These are phyloP conservation scores for Sclerotinia minor DNA, from an alignment of 2,329 filamentous ascomycete genomes.

Conservation along the genomic window DNA sequence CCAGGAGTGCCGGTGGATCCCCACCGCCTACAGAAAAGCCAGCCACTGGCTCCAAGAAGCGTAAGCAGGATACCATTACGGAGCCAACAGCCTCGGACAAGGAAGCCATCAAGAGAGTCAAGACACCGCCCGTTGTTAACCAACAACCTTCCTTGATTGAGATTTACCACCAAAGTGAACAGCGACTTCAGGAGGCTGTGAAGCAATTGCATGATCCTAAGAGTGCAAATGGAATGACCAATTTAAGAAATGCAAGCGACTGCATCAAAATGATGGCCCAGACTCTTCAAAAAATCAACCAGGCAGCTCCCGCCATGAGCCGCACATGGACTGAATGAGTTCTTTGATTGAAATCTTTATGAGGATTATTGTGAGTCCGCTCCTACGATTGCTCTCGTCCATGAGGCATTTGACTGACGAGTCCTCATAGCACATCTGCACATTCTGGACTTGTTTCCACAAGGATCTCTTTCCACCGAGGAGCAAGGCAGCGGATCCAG, in stretches of 20 bases:
- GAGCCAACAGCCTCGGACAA: slow-evolving; percentile 35
- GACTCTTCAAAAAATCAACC: slow-evolving; percentile 36
- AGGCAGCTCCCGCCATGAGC: slow-evolving; percentile 28
- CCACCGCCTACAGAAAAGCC: slow-evolving; percentile 31
- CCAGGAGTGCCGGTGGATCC: slow-evolving; percentile 31
- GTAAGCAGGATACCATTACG: slow-evolving; percentile 37
- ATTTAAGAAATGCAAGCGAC: slow-evolving; percentile 35
- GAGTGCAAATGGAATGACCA: slow-evolving; percentile 33
- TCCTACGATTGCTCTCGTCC: neutral
- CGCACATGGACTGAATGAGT: slow-evolving; percentile 34
- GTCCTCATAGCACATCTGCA: slow-evolving; percentile 7
- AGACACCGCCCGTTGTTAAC: slow-evolving; percentile 34
- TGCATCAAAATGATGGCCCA: slow-evolving; percentile 40
- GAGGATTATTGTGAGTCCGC: slow-evolving; percentile 31
- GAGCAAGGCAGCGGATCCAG: slow-evolving; percentile 21
- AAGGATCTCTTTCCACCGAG: neutral
- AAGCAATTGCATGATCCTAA: slow-evolving; percentile 38
- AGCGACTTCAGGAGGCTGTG: slow-evolving; percentile 35
- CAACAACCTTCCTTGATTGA: slow-evolving; percentile 38
- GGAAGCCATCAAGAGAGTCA: slow-evolving; percentile 33
- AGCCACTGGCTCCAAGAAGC: slow-evolving; percentile 37
- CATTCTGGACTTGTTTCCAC: neutral
- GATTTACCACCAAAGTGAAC: slow-evolving; percentile 37
- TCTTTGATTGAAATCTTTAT: neutral
- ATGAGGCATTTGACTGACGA: neutral